Percentiles rank a stretch among this genome's conserved stretches.
These are phyloP conservation scores for Neocucurbitaria cava DNA, from an alignment of 2,329 filamentous ascomycete species.

Conservation along the genomic window DNA sequence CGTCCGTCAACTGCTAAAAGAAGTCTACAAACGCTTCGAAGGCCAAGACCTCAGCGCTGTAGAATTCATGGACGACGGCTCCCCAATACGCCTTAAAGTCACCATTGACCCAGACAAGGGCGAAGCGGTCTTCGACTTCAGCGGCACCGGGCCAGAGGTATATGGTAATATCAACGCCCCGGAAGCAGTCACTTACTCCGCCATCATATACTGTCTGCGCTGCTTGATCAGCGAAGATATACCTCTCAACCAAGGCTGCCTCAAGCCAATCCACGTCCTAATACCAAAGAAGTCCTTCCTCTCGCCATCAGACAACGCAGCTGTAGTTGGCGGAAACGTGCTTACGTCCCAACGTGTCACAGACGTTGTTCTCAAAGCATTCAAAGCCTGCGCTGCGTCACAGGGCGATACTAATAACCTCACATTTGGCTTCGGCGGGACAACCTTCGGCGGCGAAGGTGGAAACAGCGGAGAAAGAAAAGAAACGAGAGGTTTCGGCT, in stretches of 20 bases:
- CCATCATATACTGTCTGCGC: constrained; percentile 85
- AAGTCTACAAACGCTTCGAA: constrained; percentile 72
- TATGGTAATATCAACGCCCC: constrained; percentile 84
- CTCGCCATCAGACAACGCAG: constrained; percentile 76
- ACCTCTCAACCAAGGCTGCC: constrained; percentile 84
- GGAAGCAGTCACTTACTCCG: constrained; percentile 80
- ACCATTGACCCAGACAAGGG: constrained; percentile 77
- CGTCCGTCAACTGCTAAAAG: constrained; percentile 75
- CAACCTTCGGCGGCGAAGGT: constrained; percentile 19
- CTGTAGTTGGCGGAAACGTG: constrained; percentile 84
- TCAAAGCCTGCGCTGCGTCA: constrained; percentile 77
- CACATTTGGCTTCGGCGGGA: constrained; percentile 80
- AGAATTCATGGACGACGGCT: constrained; percentile 89
- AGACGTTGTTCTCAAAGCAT: constrained; percentile 82
- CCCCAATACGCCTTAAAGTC: constrained; percentile 75
- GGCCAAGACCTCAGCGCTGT: constrained; percentile 74
- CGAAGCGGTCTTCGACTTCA: constrained; percentile 79
- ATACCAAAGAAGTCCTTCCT: constrained; percentile 78
- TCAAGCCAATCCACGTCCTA: constrained; percentile 75
- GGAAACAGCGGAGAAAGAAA: constrained; percentile 39
- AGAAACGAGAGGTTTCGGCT: constrained; percentile 79
- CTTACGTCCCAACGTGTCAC: constrained; percentile 79
- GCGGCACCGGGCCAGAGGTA: constrained; percentile 79
- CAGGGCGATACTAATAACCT: constrained; percentile 87
- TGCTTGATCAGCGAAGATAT: constrained; percentile 83